Evolutionary conservation across 129 eudicot genomes (phyloP), one percentile per base, ranked within the genome.

Genomic region (Centrapalus pauciflorus): DNA sequence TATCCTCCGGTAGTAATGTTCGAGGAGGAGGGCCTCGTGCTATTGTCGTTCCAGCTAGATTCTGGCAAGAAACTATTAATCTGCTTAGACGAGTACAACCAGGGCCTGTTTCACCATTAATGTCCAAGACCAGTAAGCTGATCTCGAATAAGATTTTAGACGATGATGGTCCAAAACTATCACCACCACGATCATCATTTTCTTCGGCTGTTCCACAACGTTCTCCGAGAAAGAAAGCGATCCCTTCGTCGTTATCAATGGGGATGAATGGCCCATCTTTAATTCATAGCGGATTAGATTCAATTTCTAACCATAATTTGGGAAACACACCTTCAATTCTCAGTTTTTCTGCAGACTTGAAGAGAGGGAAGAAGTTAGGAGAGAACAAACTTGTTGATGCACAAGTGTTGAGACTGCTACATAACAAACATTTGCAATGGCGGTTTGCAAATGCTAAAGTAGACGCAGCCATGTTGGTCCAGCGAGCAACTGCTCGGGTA

Each of bases 381-480:
- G 98, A 92, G 70, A 88, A 45, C 57, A 82, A 85, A 56, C 57
- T 83, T 55, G 64, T 57, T 33, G 95, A 88, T 49, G 96, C 89
- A 11, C 95, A 88, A 76, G 62, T 73, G 35, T 79, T 88, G 75
- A 83, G 94, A 73, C 9, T 92, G 61, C 70, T 83, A 2, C 81
- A 92, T 52, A 87, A 88, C 76, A 82, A 87, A 50, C 87, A 80
- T 10, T 55, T 91, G 80, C 98, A 91, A 70, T 91, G 98, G 98
- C 81, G 98, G 49, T 88, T 83, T 63, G 85, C 77, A 0, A 91
- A 91, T 79, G 98, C 95, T 13, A 85, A 75, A 82, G 90, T 56
- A 4, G 84, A 87, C 26, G 83, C 85, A 54, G 80, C 89, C 29
- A 68, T 81, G 76, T 54, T 34, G 72, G 78, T 59, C 32, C 84